A percentile compares a stretch with the other conserved stretches of the same genome.
These are phyloP conservation scores for Solanum lignicaule DNA, from an alignment of 257 asterid genomes.

Conservation along the genomic window DNA sequence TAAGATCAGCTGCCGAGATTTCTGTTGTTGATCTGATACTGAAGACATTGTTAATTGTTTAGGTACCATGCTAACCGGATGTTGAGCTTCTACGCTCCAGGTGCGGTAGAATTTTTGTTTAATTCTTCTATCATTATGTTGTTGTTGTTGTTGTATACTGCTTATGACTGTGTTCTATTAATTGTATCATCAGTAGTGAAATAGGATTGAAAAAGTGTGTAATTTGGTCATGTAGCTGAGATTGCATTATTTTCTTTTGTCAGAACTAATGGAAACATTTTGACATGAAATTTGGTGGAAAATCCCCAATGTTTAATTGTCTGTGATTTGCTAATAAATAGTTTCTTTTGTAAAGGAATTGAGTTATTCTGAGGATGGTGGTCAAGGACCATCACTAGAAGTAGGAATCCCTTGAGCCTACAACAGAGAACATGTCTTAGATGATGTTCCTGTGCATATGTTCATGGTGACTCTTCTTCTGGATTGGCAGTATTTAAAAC, in stretches of 20 bases:
- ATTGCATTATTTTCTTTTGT: not conserved
- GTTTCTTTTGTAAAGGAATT: not conserved
- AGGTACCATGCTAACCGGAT: constrained; percentile 98
- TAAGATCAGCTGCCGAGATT: not conserved
- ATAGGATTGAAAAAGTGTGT: not conserved
- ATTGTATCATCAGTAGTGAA: not conserved
- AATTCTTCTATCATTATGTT: not conserved
- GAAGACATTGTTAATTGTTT: constrained; percentile 6
- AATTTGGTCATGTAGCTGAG: not conserved
- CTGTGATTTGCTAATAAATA: not conserved
- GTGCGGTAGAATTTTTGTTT: constrained; percentile 13
- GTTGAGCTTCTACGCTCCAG: constrained; percentile 99
- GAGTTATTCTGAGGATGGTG: not conserved
- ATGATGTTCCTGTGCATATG: not conserved
- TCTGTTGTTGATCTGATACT: constrained; percentile 5
- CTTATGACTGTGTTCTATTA: not conserved
- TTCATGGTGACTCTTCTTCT: not conserved
- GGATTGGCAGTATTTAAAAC: not conserved
- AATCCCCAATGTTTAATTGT: not conserved
- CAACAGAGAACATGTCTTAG: not conserved
- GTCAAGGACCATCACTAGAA: not conserved
- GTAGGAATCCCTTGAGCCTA: not conserved
- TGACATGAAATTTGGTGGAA: not conserved
- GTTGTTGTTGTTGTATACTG: not conserved
- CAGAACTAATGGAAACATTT: not conserved